Conservation (phyloP, 305 asterid species). For the Plantago lanceolata region DNA sequence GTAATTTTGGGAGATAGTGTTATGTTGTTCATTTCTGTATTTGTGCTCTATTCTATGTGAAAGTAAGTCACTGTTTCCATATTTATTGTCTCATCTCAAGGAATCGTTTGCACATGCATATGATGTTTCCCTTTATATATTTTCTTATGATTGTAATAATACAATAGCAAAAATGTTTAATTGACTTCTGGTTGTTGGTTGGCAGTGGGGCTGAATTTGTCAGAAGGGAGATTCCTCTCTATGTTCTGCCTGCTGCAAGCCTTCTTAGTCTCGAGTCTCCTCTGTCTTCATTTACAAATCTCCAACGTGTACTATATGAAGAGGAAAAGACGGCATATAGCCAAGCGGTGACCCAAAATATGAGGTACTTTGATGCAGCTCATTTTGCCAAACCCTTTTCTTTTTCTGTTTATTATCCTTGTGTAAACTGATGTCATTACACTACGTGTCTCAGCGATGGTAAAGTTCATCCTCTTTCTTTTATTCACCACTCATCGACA, state of each 20-base stretch:
- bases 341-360: slow-evolving; percentile 65
- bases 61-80: no score
- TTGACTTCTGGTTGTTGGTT: slow-evolving; percentile 22
- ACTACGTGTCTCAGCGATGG: slow-evolving; percentile 47
- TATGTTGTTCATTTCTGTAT: neutral
- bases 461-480: slow-evolving; percentile 81
- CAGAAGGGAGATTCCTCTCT: slow-evolving; percentile 88
- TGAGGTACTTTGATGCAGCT: slow-evolving; percentile 40
- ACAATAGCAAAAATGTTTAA: slow-evolving; percentile 6
- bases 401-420: slow-evolving; percentile 1
- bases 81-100: no score
- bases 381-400: slow-evolving; percentile 11
- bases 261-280: slow-evolving; percentile 71
- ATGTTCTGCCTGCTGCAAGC: slow-evolving; percentile 62
- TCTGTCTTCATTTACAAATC: slow-evolving; percentile 61
- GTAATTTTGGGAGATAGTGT: slow-evolving; percentile 5
- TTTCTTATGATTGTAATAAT: neutral
- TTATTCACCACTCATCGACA: slow-evolving; percentile 88
- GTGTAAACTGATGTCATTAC: slow-evolving; percentile 3
- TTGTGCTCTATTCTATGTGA: no score
- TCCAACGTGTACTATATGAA: slow-evolving; percentile 78
- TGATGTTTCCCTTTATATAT: no score
- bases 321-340: slow-evolving; percentile 88
- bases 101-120: neutral
- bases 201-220: slow-evolving; percentile 93